A percentile compares a stretch with the other conserved stretches of the same genome.
phyloP scores from a whole-genome alignment of 495 filamentous ascomycete species.

The Parmelia sp. region DNA sequence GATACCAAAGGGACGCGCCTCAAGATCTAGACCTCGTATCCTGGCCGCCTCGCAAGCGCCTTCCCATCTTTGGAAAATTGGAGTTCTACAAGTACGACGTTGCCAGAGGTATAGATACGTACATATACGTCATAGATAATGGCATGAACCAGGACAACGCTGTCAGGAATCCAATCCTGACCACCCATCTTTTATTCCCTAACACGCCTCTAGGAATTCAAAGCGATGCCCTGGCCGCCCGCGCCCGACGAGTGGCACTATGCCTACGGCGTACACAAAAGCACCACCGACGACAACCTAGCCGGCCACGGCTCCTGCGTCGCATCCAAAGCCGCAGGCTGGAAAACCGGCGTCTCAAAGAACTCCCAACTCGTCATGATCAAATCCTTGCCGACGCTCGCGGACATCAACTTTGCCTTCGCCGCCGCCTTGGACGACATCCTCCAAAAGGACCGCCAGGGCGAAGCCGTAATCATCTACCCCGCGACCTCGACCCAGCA shows the following conservation, averaged over 20 bases:
- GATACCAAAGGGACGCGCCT: neutral
- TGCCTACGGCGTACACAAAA: neutral
- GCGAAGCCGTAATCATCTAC: constrained; percentile 2
- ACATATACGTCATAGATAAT: constrained; percentile 3
- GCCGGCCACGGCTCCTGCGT: neutral
- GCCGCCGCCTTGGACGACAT: constrained; percentile 4
- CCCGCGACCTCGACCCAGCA: neutral
- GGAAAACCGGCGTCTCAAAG: neutral
- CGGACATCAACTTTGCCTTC: constrained; percentile 7
- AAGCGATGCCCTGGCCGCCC: constrained; percentile 6
- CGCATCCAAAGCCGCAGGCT: constrained; percentile 12
- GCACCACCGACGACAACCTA: constrained; percentile 4
- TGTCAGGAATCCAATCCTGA: neutral
- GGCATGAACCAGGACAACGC: neutral
- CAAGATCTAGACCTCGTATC: constrained; percentile 7
- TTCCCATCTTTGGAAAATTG: neutral
- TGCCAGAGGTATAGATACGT: neutral
- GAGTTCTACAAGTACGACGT: neutral
- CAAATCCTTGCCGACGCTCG: neutral
- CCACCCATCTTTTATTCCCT: neutral
- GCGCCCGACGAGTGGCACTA: neutral
- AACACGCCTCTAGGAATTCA: neutral
- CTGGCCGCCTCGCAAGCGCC: neutral
- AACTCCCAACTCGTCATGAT: neutral
- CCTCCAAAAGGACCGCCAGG: neutral